These are phyloP conservation scores for Trematosphaeria pertusa DNA, from an alignment of 2,329 filamentous ascomycete species.

Conservation along the genomic window DNA sequence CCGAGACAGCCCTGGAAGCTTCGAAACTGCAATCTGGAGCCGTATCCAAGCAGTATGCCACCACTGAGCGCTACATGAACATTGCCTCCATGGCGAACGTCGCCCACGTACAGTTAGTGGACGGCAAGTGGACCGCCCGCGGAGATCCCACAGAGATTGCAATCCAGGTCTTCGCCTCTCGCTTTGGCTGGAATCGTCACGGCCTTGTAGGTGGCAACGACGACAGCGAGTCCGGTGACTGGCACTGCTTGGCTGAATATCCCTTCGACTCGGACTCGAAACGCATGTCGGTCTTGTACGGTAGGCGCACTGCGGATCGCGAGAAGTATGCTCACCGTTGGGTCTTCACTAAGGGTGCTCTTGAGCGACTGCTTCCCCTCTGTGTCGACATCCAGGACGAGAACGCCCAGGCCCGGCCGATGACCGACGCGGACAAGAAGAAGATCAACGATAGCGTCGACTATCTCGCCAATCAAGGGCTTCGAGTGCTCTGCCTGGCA, in stretches of 20 bases:
- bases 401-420: constrained; percentile 37
- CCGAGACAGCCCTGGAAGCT: constrained; percentile 5
- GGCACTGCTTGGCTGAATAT: constrained; percentile 64
- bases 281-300: constrained; percentile 76
- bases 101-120: constrained; percentile 55
- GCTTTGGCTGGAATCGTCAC: constrained; percentile 67
- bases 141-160: constrained; percentile 69
- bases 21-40: constrained; percentile 6
- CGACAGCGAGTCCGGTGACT: constrained; percentile 28
- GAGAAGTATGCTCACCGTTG: constrained; percentile 31
- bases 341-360: constrained; percentile 70
- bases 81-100: constrained; percentile 55
- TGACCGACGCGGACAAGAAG: constrained; percentile 61
- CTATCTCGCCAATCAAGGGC: constrained; percentile 67
- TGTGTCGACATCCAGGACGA: constrained; percentile 63
- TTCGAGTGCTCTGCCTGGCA: constrained; percentile 73
- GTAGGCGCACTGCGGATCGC: constrained; percentile 41
- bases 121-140: constrained; percentile 45
- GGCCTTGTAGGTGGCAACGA: constrained; percentile 41
- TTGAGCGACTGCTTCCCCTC: constrained; percentile 64
- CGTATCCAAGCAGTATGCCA: constrained; percentile 13
- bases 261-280: constrained; percentile 77
- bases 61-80: constrained; percentile 34
- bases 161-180: constrained; percentile 74
- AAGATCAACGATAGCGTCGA: constrained; percentile 73